Conservation (phyloP, 768 basidiomycete genomes). For the Tylopilus balloui region DNA sequence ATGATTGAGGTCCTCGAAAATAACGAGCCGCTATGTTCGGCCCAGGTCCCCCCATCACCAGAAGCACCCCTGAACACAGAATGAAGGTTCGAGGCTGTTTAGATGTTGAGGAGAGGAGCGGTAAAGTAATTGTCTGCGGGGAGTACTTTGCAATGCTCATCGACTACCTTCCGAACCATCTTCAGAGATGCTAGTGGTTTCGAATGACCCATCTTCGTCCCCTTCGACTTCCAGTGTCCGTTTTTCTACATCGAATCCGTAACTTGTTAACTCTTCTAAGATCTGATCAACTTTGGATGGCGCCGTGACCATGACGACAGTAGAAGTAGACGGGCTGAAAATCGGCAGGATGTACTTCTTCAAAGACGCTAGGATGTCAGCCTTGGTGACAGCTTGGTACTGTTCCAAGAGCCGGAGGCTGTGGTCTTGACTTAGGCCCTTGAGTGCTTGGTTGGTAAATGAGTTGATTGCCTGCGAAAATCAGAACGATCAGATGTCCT, state of each 20-base stretch:
- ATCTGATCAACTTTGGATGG: constrained; percentile 77
- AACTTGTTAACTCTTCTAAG: constrained; percentile 50
- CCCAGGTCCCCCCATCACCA: not conserved
- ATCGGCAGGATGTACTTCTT: constrained; percentile 77
- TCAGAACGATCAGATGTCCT: constrained; percentile 7
- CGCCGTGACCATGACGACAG: constrained; percentile 79
- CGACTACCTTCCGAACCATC: constrained; percentile 22
- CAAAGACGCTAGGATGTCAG: constrained; percentile 68
- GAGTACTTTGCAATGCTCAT: not conserved
- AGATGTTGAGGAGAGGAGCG: not conserved
- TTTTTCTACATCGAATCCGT: constrained; percentile 80
- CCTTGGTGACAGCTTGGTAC: constrained; percentile 74
- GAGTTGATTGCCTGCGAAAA: constrained; percentile 64
- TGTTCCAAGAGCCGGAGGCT: constrained; percentile 74
- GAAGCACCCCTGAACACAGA: not conserved
- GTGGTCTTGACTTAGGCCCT: constrained; percentile 70
- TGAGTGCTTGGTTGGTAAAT: constrained; percentile 89
- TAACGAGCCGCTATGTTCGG: constrained; percentile 6
- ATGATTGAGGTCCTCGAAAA: constrained; percentile 57
- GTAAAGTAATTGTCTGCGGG: not conserved
- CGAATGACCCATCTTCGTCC: constrained; percentile 41
- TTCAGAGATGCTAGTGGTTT: constrained; percentile 31
- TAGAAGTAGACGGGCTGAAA: constrained; percentile 71
- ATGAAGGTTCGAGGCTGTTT: not conserved
- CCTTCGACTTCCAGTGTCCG: constrained; percentile 60